Base-by-base conservation (phyloP, 306 rosid species). In the Medicago ruthenica region DNA sequence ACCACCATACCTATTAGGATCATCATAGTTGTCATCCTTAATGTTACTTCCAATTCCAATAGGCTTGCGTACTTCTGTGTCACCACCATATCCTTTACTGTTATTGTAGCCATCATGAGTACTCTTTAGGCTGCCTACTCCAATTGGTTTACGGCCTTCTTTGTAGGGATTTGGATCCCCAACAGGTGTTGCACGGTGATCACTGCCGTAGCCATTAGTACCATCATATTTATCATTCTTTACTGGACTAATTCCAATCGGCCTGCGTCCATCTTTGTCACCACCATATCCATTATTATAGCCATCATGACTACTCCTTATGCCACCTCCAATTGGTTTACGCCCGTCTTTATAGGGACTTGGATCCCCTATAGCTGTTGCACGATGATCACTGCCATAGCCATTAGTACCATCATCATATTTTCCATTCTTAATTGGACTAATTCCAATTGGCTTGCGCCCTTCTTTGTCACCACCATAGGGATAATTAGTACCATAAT, bases 311-410 rank as follows among this genome's bases (percentile, higher is more conserved):
- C 9, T 55, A 11, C 63, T 72, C 61, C 36, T 79, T 41, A 17
- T 21, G 31, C 48, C 12, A 42, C 63, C n/a, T 71, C 82, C 87
- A 47, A 54, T n/a, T 7, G 83, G 83, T 50, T 36, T 74, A 50
- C 37, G 47, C 13, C 55, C 24, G 74, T 57, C 68, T 70, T 79
- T 55, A 9, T 55, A 20, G 1, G 14, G 61, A 18, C 22, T 58
- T 58, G 64, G 37, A 58, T 58, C 64, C 24, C 64, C 9, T 22
- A 12, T 2, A 4, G 5, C 61, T 18, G 15, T 3, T 12, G 37
- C 37, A 58, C 37, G 37, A 2, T 10, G 51, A 18, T 40, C 53
- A 36, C 37, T 8, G 24, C 72, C 75, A 21, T 80, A 8, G 6
- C 34, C 55, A 54, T 36, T 80, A 58, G 39, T 4, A 53, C 31